Base-by-base conservation (phyloP, 192 early-diverging fungal species). In the Coemansia sp. region DNA sequence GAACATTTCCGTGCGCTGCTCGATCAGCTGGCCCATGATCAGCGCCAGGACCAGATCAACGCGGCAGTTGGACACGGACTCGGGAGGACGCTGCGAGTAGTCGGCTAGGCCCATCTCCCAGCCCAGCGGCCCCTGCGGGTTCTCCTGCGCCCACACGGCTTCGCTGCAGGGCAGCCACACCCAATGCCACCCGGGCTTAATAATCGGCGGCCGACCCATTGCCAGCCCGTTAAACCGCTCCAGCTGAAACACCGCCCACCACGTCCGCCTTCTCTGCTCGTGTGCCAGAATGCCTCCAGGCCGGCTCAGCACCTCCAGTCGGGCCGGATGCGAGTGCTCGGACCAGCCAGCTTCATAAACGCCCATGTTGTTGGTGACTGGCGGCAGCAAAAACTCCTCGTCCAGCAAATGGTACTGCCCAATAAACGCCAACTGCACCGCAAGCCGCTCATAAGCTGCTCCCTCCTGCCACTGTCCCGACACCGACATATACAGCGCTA, bases 141-240 rank as follows among this genome's bases (percentile, higher is more conserved):
- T 53, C 5, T 65, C 67, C 9, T 42, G 42, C 1, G 67, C 55
- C 74, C 74, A 76, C 55, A 76, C 58, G 4, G 52, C 59, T 39
- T 76, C 74, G 45, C 51, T 55, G 56, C 74, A 76, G 6, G 74
- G 74, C 17, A 76, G 59, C 74, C 74, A 76, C 17, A 76, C 74
- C 74, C 74, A 76, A 49, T 76, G 74, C 74, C 74, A 76, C 14
- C 74, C 74, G 16, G 67, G 74, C 40, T 76, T 76, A 50, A 76
- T 76, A 11, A 76, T 76, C 0, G 74, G 67, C 47, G 74, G 74
- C 2, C 74, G 53, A 1, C 74, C 74, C 74, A 76, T 76, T 9
- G 74, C 74, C 54, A 76, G 51, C 2, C 74, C 74, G 40, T 76
- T 70, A 51, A 76, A 76, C 5, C 74, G 50, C 60, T 76, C 74